Conservation (phyloP, 768 basidiomycete genomes). For the Termitomyces sp. region DNA sequence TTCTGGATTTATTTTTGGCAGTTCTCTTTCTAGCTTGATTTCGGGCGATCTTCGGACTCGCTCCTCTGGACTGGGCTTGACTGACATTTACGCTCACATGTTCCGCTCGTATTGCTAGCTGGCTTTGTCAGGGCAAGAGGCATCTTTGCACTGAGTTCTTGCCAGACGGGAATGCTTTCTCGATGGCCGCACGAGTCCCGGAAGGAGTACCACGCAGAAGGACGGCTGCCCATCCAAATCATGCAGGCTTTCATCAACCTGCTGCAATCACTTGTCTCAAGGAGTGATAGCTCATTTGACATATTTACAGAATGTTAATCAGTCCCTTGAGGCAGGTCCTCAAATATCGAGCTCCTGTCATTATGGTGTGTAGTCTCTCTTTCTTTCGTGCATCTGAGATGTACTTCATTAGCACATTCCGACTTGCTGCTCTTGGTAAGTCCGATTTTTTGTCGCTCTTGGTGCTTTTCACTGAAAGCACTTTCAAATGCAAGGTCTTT, state of each 20-base stretch:
- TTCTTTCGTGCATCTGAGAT: neutral
- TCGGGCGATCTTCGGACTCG: neutral
- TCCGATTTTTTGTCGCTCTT: neutral
- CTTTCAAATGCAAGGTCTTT: constrained; percentile 2
- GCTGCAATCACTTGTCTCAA: neutral
- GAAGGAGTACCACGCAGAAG: too few species aligned
- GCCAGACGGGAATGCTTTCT: neutral
- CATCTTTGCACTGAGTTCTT: neutral
- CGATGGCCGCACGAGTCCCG: neutral
- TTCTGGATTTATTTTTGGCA: neutral
- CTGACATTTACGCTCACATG: neutral
- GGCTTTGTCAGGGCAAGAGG: neutral
- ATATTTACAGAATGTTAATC: neutral
- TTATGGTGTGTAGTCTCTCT: neutral
- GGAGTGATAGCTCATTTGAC: neutral
- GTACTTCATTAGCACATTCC: constrained; percentile 11
- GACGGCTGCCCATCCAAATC: too few species aligned
- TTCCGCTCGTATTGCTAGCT: neutral
- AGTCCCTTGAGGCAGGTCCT: neutral
- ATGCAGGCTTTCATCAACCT: neutral
- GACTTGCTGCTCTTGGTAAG: constrained; percentile 2
- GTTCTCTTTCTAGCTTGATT: too few species aligned
- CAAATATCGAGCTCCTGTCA: neutral
- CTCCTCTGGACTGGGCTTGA: too few species aligned
- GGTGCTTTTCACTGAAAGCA: neutral